Base-by-base conservation (phyloP, 1,139 yeast species). In the Suhomyces chickasaworum region DNA sequence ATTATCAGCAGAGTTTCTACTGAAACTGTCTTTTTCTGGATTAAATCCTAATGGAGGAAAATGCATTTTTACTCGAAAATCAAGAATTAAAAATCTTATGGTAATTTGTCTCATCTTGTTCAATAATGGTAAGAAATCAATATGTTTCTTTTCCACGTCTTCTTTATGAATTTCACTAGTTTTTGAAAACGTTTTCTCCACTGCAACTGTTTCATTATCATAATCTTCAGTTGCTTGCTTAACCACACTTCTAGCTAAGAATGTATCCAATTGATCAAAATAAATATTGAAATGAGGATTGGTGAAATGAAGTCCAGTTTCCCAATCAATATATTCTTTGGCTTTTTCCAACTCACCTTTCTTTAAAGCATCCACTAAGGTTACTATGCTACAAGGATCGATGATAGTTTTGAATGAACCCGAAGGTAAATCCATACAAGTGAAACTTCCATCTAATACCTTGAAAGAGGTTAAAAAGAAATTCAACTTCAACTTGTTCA, bases 381-480 rank as follows among this genome's bases (percentile, higher is more conserved):
- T 15, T 7, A 54, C 29, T 3, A 55, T 48, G 25, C 46, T 47
- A 16, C 42, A 49, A 41, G 53, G 60, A 42, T 45, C 52, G 8
- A 53, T 42, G 3, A 44, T 42, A 1, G 49, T 42, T 25, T 50
- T 48, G 18, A 65, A 52, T 0, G 73, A 60, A 8, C 67, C 65
- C 1, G 76, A 64, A 1, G 78, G 78, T 10, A 74, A 49, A 41
- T 70, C 77, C 42, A 74, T 53, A 47, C 71, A 64, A 38, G 60
- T 61, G 31, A 68, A 59, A 4, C 57, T 67, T 8, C 61, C 53
- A 46, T 75, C 75, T 43, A 49, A 59, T 3, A 72, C 31, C 38
- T 57, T 66, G 17, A 64, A 57, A 1, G 74, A 61, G 1, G 74
- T 66, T 29, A 66, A 38, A 41, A 55, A 54, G 22, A 60, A 41